Base-by-base conservation (phyloP, 1,284 basidiomycete genomes). In the Serendipita sp. region DNA sequence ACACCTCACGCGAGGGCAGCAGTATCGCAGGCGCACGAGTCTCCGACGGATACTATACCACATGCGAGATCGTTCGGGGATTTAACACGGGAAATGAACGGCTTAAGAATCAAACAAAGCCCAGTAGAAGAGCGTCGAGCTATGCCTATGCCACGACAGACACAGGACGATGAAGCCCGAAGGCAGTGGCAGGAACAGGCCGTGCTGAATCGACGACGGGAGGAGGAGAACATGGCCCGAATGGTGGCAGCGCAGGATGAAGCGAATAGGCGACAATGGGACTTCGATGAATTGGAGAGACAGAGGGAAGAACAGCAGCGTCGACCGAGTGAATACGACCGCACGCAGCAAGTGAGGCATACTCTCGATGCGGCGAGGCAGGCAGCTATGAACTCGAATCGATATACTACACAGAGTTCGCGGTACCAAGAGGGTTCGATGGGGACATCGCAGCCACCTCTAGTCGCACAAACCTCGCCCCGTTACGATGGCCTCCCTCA, bases 281-380 rank as follows among this genome's bases (percentile, higher is more conserved):
- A 58, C 32, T 30, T 58, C 2, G 53, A 58, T n/a, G 53, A 58
- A 32, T 30, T 32, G 17, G 34, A 32, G 53, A 30, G 17, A 38
- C 29, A 17, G 41, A 30, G 32, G 32, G 32, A 35, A 30, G 38
- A 61, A 10, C 32, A 61, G 32, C 34, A 61, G 42, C 32, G 60
- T 8, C 34, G 32, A 13, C 32, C 4, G n/a, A 10, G 32, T 17
- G 60, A 61, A 32, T 34, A 42, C 17, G 60, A 81, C 64, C 76
- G 78, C 45, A 78, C 77, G 10, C 3, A 78, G 75, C 0, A 80
- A 80, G 60, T 22, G 74, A n/a, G 75, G 70, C 42, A 72, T 78
- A 55, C 76, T 75, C 62, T 78, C 80, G 67, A 72, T 62, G 60
- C 45, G 61, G 68, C 38, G 65, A 66, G 62, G 64, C 50, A 61